Evolutionary conservation across 1,284 basidiomycete species (phyloP), one percentile per base, ranked within the genome.

Genomic region (Golubevia pallescens): DNA sequence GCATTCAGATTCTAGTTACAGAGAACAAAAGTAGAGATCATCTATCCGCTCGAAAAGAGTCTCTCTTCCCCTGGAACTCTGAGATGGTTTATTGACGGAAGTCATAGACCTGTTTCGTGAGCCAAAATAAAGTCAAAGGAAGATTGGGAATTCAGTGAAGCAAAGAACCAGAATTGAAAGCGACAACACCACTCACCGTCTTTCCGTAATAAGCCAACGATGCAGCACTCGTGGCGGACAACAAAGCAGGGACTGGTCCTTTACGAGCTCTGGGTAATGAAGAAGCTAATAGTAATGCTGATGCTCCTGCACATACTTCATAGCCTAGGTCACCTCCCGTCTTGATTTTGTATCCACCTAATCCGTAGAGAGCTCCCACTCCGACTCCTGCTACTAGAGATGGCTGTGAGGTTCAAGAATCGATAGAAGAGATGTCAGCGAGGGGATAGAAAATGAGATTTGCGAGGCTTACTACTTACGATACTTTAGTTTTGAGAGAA

Each of bases 351-450:
- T 92, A 89, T 28, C 90, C 92, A 63, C 91, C 91, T 88, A 89
- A 93, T 28, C 93, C 88, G 86, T 92, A 93, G 58, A 93, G 87
- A 4, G 89, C 87, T 64, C 93, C 93, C 28, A 94, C 92, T 89
- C 91, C 88, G 51, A 92, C 88, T 55, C 93, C 93, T 65, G 93
- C 93, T 6, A 93, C 90, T 51, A 94, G 85, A 5, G 93, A 94
- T 6, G 92, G 92, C 38, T 93, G 87, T 51, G 92, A 93, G 24
- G 90, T 89, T 64, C 90, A 92, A 71, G 89, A 88, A 16, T 87
- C 89, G 71, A 92, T 92, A 54, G 14, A 58, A 19, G 6, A 28
- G n/a, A n/a, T n/a, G n/a, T n/a, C n/a, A n/a, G n/a, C n/a, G n/a
- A n/a, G 28, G 28, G 28, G 28, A 28, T 28, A 28, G 28, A 28